Evolutionary conservation across 306 rosid genomes (phyloP), one percentile per base, ranked within the genome.

Genomic region (Trichosanthes truncata): DNA sequence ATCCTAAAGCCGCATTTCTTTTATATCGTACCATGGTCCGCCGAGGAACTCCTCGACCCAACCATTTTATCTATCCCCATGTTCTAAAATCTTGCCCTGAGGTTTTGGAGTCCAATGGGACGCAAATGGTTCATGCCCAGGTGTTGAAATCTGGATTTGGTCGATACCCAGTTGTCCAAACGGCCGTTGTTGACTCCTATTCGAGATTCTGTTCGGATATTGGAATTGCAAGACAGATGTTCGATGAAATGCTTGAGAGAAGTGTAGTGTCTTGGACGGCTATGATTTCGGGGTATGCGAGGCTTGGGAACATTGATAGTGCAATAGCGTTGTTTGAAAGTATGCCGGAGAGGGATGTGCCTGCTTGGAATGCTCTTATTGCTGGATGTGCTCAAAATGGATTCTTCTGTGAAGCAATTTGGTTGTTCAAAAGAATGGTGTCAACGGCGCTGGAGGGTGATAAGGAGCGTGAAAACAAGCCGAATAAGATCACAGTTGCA

Each of bases 361-460:
- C 97, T 1, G 86, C 90, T 74, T 93, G 97, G 98, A 93, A 91
- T 73, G 91, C 98, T 7, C 66, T 90, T 4, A 91, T 93, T 79
- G 82, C 92, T 0, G 97, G 98, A 26, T 90, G 89, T 74, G 84
- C 94, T 41, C 97, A 93, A 87, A 93, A 90, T 78, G 98, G 94
- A 59, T 68, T 85, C 69, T 93, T 91, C 76, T 41, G 77, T 10
- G 89, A 85, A 82, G 91, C 93, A 67, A 83, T 91, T 82, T 83
- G 76, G 65, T 78, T 93, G 78, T 91, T 93, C 69, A 87, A 81
- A 82, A 87, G 82, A 78, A 87, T 93, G 93, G 76, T 85, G 26
- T 31, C 36, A 33, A 53, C 77, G 10, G 80, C 83, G 2, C 67
- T 13, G 66, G 90, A 78, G 76, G 79, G 60, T 5, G 71, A 74